Conservation (phyloP, 805 yeast genomes). For the Saturnispora halmiae region DNA sequence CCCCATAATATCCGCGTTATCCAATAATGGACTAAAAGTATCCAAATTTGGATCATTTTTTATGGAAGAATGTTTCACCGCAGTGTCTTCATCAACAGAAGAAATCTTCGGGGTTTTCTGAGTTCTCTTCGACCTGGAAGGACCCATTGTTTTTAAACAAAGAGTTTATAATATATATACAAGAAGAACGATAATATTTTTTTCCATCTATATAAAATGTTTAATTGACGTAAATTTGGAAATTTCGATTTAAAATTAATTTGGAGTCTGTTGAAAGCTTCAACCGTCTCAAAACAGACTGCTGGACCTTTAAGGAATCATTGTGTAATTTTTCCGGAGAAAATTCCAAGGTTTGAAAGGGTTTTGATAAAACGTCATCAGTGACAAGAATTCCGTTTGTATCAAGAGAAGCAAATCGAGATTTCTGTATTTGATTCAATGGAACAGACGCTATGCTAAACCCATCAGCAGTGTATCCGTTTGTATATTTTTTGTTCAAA, state of each 20-base stretch:
- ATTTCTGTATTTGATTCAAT: background rate
- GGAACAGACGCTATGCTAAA: background rate
- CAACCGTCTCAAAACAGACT: background rate
- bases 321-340: background rate
- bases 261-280: constrained; percentile 3
- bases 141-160: too few relatives aligned
- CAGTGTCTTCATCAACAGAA: background rate
- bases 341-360: background rate
- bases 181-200: background rate
- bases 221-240: background rate
- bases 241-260: background rate
- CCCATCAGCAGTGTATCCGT: background rate
- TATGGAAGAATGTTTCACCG: too few relatives aligned
- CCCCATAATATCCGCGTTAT: background rate
- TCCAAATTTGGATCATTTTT: background rate
- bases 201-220: too few relatives aligned
- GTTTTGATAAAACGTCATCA: background rate
- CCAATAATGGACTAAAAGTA: constrained; percentile 5
- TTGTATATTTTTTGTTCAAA: constrained; percentile 7
- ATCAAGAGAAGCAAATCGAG: background rate
- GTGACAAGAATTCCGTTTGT: background rate
- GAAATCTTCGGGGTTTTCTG: background rate
- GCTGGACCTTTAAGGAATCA: background rate
- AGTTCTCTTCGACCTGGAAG: background rate
- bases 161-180: too few relatives aligned